Percentiles rank a stretch among this genome's conserved stretches.
phyloP scores from a whole-genome alignment of 2,329 filamentous ascomycete species.

The Ampelomyces quisqualis region DNA sequence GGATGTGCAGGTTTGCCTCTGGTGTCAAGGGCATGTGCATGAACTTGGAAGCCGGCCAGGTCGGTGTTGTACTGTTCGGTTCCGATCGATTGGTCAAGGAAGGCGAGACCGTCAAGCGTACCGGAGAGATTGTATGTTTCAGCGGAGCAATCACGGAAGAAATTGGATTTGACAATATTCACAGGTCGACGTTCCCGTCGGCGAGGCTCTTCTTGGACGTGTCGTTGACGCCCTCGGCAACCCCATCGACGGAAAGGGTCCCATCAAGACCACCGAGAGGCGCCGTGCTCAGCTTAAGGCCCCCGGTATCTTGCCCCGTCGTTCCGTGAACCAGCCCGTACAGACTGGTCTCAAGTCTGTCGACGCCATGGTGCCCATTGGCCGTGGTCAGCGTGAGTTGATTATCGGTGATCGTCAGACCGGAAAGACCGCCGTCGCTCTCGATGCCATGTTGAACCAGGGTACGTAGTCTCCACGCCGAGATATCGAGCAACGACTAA shows the following conservation, averaged over 20 bases:
- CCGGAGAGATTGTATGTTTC: conserved; percentile 89
- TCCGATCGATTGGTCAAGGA: conserved; percentile 99
- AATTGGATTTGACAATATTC: conserved; percentile 19
- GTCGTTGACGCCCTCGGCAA: conserved; percentile 98
- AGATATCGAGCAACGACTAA: neutral
- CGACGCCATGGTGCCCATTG: conserved; percentile 99
- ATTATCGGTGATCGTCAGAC: conserved; percentile 99
- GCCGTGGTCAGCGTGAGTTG: conserved; percentile 99
- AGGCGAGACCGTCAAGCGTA: conserved; percentile 99
- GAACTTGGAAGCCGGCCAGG: conserved; percentile 99
- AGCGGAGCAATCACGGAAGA: neutral
- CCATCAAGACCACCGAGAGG: conserved; percentile 86
- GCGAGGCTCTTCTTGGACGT: conserved; percentile 89
- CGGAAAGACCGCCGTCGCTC: conserved; percentile 97
- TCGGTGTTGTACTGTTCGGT: conserved; percentile 99
- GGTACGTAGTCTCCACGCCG: no score
- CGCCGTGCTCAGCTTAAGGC: conserved; percentile 99
- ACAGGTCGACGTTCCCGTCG: conserved; percentile 95
- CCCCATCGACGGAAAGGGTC: conserved; percentile 99
- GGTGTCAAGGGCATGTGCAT: conserved; percentile 99
- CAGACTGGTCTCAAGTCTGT: conserved; percentile 99
- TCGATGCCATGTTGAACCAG: conserved; percentile 99
- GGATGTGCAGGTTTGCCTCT: conserved; percentile 78
- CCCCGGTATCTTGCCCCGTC: conserved; percentile 94
- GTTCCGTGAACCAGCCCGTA: conserved; percentile 96